Percentiles rank a stretch among this genome's conserved stretches.
Evolutionary conservation across 164 flowering plant species (phyloP).

Genomic region (Macadamia tetraphylla): DNA sequence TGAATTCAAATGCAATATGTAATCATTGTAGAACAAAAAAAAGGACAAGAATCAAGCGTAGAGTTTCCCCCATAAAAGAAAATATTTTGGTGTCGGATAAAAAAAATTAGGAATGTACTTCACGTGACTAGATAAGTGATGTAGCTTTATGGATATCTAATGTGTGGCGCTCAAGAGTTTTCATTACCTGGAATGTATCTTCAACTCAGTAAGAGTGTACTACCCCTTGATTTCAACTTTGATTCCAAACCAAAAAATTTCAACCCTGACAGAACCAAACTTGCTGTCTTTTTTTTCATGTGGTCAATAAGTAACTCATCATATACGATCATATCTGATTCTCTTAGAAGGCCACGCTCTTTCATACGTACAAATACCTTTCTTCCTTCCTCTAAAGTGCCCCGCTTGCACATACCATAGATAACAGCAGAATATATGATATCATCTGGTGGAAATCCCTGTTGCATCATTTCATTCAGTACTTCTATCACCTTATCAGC

Average conservation of each 20-base stretch:
- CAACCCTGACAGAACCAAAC: slow-evolving; percentile 61
- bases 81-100: no score
- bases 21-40: no score
- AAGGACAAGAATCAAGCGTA: no score
- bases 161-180: no score
- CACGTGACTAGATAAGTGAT: no score
- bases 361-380: slow-evolving; percentile 57
- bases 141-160: no score
- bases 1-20: no score
- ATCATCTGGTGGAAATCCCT: slow-evolving; percentile 49
- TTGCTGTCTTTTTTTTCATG: slow-evolving; percentile 73
- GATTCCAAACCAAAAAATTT: slow-evolving; percentile 76
- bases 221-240: slow-evolving; percentile 60
- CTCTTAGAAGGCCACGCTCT: slow-evolving; percentile 52
- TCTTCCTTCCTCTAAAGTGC: slow-evolving; percentile 75
- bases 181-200: neutral
- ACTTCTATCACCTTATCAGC: slow-evolving; percentile 71
- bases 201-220: slow-evolving; percentile 26
- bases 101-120: no score
- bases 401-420: slow-evolving; percentile 77
- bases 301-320: slow-evolving; percentile 80
- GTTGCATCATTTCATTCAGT: slow-evolving; percentile 70
- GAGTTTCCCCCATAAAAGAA: no score
- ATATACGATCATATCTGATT: slow-evolving; percentile 58
- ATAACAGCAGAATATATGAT: slow-evolving; percentile 61